Percentiles rank a stretch among this genome's conserved stretches.
phyloP scores from a whole-genome alignment of 116 monocot species.

The Posidonia oceanica region DNA sequence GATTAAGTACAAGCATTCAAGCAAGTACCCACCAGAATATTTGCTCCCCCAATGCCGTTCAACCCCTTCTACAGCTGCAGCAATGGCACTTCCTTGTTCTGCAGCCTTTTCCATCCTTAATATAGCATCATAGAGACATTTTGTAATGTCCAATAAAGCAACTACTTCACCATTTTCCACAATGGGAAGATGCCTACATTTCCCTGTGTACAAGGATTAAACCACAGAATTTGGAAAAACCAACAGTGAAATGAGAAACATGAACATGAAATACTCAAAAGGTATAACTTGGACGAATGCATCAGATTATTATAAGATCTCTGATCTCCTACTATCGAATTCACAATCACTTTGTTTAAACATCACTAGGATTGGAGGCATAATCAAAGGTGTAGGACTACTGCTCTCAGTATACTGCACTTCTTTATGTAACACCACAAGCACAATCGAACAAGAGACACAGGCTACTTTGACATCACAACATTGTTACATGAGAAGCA shows the following conservation, averaged over 20 bases:
- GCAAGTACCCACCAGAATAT: conserved; percentile 33
- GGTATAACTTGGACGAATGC: not conserved
- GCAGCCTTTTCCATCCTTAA: conserved; percentile 79
- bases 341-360: too few species aligned
- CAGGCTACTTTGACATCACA: too few species aligned
- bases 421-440: too few species aligned
- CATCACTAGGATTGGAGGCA: too few species aligned
- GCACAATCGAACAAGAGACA: too few species aligned
- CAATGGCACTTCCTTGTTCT: conserved; percentile 79
- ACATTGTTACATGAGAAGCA: too few species aligned
- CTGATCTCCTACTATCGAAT: too few species aligned
- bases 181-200: conserved; percentile 91
- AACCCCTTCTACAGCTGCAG: conserved; percentile 75
- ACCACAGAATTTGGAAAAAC: too few species aligned
- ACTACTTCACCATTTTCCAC: conserved; percentile 88
- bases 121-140: conserved; percentile 90
- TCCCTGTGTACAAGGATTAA: conserved; percentile 26
- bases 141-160: conserved; percentile 78
- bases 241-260: not conserved
- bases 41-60: conserved; percentile 63
- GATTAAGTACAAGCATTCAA: too few species aligned
- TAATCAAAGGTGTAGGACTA: too few species aligned
- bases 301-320: too few species aligned
- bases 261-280: not conserved
- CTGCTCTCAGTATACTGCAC: too few species aligned